Conservation (phyloP, 106 monocot genomes). For the Apostasia ramifera region DNA sequence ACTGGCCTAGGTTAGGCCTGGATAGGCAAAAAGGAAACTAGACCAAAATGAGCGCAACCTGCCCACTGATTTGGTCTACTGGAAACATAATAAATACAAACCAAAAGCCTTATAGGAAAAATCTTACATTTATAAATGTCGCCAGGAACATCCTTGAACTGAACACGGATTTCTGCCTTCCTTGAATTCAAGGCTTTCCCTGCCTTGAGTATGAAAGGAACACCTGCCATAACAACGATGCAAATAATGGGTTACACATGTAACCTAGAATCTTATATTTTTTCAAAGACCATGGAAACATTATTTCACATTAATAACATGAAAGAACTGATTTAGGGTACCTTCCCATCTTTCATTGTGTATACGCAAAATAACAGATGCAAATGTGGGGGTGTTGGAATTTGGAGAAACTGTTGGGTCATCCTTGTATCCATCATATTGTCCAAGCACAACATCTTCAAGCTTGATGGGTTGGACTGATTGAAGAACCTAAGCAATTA, state of each 20-base stretch:
- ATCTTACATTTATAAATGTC: conserved; percentile 83
- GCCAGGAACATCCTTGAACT: conserved; percentile 98
- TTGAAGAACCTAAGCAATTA: conserved; percentile 92
- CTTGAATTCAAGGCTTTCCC: conserved; percentile 95
- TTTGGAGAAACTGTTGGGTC: conserved; percentile 81
- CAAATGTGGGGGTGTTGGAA: conserved; percentile 96
- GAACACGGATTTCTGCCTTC: conserved; percentile 95
- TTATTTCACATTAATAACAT: background rate
- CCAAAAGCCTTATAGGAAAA: too few relatives aligned
- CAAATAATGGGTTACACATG: background rate
- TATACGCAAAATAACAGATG: conserved; percentile 68
- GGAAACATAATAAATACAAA: too few relatives aligned
- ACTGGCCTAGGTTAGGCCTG: too few relatives aligned
- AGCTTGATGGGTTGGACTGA: conserved; percentile 71
- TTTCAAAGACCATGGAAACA: background rate
- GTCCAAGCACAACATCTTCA: conserved; percentile 95
- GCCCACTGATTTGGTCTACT: too few relatives aligned
- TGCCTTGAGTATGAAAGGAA: conserved; percentile 96
- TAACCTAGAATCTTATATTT: background rate
- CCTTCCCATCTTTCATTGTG: conserved; percentile 99
- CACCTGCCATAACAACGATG: conserved; percentile 42
- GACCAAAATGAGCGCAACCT: too few relatives aligned
- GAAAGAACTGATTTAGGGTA: conserved; percentile 13
- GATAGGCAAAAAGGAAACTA: too few relatives aligned
- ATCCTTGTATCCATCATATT: conserved; percentile 93